These are phyloP conservation scores for Acrocalymma vagum DNA, from an alignment of 2,329 filamentous ascomycete species.

Conservation along the genomic window DNA sequence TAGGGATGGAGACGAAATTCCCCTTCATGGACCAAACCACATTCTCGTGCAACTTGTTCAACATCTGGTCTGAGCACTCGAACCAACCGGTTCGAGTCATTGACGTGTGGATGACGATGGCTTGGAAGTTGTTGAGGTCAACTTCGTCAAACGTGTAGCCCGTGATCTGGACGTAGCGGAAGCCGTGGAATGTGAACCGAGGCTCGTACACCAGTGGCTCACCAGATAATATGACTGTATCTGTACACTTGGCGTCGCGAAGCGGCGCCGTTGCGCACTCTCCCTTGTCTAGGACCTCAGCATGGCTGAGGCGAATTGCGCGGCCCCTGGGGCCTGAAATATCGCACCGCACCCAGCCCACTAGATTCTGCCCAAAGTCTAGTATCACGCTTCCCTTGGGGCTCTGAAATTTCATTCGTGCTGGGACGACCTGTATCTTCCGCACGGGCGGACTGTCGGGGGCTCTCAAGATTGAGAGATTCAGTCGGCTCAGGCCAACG, in stretches of 20 bases:
- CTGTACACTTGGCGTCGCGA: conserved; percentile 40
- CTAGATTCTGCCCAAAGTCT: conserved; percentile 67
- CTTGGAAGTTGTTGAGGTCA: conserved; percentile 31
- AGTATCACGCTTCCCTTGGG: conserved; percentile 57
- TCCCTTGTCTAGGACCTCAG: conserved; percentile 62
- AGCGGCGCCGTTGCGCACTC: conserved; percentile 55
- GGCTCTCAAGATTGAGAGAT: conserved; percentile 25
- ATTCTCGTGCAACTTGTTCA: conserved; percentile 65
- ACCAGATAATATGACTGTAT: conserved; percentile 1
- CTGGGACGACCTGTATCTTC: conserved; percentile 34
- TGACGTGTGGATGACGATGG: conserved; percentile 59
- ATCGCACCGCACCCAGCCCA: conserved; percentile 56
- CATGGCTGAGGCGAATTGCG: conserved; percentile 59
- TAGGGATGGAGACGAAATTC: conserved; percentile 54
- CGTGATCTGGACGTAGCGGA: conserved; percentile 59
- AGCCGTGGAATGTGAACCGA: conserved; percentile 61
- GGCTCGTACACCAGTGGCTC: conserved; percentile 48
- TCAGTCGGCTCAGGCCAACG: too few species aligned
- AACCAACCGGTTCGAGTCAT: conserved; percentile 60
- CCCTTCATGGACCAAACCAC: conserved; percentile 65
- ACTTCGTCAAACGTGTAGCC: conserved; percentile 49
- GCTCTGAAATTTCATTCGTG: conserved; percentile 30
- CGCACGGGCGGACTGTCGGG: conserved; percentile 55
- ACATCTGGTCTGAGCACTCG: conserved; percentile 57
- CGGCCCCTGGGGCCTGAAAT: conserved; percentile 40